These are phyloP conservation scores for Quercus variabilis DNA, from an alignment of 306 rosid genomes.

Conservation along the genomic window DNA sequence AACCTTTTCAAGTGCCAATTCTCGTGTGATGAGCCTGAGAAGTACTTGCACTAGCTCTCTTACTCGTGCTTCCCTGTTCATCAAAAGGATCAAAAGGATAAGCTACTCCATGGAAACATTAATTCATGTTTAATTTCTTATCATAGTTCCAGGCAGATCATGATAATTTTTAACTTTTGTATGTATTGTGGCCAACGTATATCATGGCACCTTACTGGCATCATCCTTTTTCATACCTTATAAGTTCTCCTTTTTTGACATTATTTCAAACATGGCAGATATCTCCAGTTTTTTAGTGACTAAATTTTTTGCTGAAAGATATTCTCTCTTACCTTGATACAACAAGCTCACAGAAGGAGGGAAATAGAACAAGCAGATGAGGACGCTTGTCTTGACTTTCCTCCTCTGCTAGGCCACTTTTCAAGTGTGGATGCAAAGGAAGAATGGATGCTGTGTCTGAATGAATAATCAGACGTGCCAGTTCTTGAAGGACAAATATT, in stretches of 20 bases:
- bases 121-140: not conserved
- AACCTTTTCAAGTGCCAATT: conserved; percentile 61
- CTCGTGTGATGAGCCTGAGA: conserved; percentile 55
- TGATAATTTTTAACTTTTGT: not conserved
- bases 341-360: conserved; percentile 82
- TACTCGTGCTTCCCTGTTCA: conserved; percentile 67
- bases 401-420: conserved; percentile 43
- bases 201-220: not conserved
- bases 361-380: conserved; percentile 78
- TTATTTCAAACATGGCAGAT: not conserved
- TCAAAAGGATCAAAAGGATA: conserved; percentile 8
- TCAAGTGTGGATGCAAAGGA: conserved; percentile 55
- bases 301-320: not conserved
- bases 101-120: not conserved
- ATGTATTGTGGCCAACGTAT: not conserved
- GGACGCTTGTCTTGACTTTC: conserved; percentile 45
- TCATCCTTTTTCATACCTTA: not conserved
- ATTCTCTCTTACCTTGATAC: conserved; percentile 65
- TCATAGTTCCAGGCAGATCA: not conserved
- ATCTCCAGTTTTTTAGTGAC: too few species aligned
- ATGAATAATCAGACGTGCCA: conserved; percentile 64
- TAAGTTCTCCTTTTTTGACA: not conserved
- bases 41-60: conserved; percentile 67
- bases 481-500: conserved; percentile 66
- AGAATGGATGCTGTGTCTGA: conserved; percentile 58